phyloP scores from a whole-genome alignment of 1,284 basidiomycete species.

The Marasmius oreades region DNA sequence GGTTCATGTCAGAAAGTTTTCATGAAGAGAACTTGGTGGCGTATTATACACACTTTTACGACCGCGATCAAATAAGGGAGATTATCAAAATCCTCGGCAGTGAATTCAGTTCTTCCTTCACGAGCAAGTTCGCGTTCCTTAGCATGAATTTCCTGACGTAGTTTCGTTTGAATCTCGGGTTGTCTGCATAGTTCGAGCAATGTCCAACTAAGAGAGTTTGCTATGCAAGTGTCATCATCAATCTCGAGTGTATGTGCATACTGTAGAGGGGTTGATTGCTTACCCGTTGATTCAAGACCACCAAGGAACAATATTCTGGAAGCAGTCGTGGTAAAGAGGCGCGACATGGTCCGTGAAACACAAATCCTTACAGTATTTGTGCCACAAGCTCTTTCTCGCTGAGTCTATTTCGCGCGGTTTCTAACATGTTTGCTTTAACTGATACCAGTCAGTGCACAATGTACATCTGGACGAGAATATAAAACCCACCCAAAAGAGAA shows the following conservation, averaged over 20 bases:
- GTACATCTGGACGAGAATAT: neutral
- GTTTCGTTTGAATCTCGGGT: slow-evolving; percentile 2
- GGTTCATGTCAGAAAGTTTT: too few relatives aligned
- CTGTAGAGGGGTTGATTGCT: neutral
- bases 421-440: neutral
- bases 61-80: slow-evolving; percentile 22
- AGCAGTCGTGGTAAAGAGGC: neutral
- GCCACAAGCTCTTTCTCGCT: neutral
- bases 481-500: slow-evolving; percentile 4
- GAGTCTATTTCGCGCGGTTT: neutral
- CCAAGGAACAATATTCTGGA: neutral
- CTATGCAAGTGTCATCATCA: neutral
- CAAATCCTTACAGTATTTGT: neutral
- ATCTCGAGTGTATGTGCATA: neutral
- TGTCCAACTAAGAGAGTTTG: neutral
- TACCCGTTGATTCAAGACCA: slow-evolving; percentile 1
- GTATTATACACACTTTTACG: slow-evolving; percentile 15
- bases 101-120: neutral
- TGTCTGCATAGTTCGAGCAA: neutral
- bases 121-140: neutral
- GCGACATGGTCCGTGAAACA: neutral
- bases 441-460: neutral
- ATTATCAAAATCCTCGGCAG: slow-evolving; percentile 24
- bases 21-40: too few relatives aligned
- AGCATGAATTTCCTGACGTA: neutral